Base-by-base conservation (phyloP, 2,329 filamentous ascomycete genomes). In the Arachnomyces sp. region DNA sequence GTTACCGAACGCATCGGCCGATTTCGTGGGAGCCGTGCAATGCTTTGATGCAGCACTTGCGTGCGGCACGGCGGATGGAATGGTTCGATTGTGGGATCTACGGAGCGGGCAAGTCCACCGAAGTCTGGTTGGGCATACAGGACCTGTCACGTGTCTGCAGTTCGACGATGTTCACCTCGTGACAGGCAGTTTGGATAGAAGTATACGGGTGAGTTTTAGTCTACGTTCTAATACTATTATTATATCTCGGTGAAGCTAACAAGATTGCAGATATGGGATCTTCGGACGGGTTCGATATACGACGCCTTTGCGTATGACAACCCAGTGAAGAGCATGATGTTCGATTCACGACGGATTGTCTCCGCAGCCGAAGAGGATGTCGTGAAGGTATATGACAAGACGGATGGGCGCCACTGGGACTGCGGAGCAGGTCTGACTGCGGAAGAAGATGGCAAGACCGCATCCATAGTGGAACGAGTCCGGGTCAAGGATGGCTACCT, bases 361-460 rank as follows among this genome's bases (percentile, higher is more conserved):
- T 79, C 84, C 38, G 90, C 92, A 2, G 88, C 88, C 0, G 86
- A 89, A 31, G 92, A 96, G 63, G 82, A 88, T 55, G 87, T 96
- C 16, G 89, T 92, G 52, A 98, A 98, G 68, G 84, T 98, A 44
- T 98, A 96, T 67, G 92, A 98, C 68, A 96, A 96, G 73, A 82
- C 87, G 3, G 92, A 98, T 59, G 88, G 88, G 31, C 74, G 86
- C 45, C 92, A 96, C 63, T 98, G 92, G 92, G 87, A 95, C 62
- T 95, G 89, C 63, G 92, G 92, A 39, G 82, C 87, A 2, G 90
- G 89, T 28, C 78, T 84, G 35, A 74, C 73, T 3, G 61, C 66
- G 8, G 81, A 81, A 44, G 77, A 80, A 14, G 80, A 84, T 38
- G 78, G 75, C 9, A 80, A 77, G 51, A 73, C 69, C 41, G 75